These are phyloP conservation scores for Tolypocladium tropicale DNA, from an alignment of 2,329 filamentous ascomycete species.

Conservation along the genomic window DNA sequence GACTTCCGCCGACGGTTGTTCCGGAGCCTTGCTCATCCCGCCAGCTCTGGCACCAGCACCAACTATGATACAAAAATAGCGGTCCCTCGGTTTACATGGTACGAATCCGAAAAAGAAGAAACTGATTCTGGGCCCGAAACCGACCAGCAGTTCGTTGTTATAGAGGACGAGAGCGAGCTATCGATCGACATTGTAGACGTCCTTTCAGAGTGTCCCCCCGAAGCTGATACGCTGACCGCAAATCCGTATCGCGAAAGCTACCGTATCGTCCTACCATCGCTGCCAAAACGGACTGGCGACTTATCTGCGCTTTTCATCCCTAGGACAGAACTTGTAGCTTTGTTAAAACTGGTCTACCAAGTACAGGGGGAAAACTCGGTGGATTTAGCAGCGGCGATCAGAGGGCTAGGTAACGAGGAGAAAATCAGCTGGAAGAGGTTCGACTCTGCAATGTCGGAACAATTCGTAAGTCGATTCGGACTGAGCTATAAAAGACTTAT, in stretches of 20 bases:
- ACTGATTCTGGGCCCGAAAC: neutral
- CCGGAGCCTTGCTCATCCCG: neutral
- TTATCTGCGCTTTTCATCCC: neutral
- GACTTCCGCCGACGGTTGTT: neutral
- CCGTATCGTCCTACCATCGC: neutral
- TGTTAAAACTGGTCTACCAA: neutral
- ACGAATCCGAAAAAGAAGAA: neutral
- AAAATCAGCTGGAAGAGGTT: neutral
- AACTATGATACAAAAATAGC: neutral
- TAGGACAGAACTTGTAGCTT: neutral
- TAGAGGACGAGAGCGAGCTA: neutral
- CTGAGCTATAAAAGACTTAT: neutral
- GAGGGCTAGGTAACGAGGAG: neutral
- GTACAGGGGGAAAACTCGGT: neutral
- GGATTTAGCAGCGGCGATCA: neutral
- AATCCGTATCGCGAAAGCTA: neutral
- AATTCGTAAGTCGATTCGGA: neutral
- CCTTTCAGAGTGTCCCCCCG: neutral
- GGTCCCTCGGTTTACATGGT: neutral
- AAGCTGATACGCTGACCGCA: neutral
- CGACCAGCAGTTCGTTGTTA: neutral
- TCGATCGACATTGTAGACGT: neutral
- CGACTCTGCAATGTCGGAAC: neutral
- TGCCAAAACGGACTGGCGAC: neutral
- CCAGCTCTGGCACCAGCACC: neutral